Evolutionary conservation across 179 eudicot species (phyloP).

Genomic region (Patellifolia procumbens): DNA sequence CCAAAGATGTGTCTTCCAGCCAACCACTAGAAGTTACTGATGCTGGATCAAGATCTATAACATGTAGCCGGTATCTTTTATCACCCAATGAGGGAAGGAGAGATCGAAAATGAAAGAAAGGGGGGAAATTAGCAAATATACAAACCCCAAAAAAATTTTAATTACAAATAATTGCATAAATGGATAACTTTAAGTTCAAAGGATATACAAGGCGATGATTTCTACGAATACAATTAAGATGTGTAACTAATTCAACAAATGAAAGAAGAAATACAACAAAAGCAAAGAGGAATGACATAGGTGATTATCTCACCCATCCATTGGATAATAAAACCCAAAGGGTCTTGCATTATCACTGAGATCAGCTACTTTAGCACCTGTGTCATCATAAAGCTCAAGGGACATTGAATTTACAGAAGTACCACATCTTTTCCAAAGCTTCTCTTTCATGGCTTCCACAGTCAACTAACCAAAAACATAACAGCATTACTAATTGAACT

Average conservation of each 20-base stretch:
- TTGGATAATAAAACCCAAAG: conserved; percentile 84
- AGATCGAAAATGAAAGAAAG: not conserved
- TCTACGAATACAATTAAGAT: not conserved
- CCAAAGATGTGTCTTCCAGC: conserved; percentile 88
- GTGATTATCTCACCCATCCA: conserved; percentile 59
- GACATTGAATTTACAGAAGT: conserved; percentile 79
- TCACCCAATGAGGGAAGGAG: not conserved
- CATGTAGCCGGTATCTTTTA: conserved; percentile 61
- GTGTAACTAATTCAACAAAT: not conserved
- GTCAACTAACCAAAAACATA: conserved; percentile 51
- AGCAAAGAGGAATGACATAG: not conserved
- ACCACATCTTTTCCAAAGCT: conserved; percentile 92
- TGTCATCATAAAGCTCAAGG: conserved; percentile 81
- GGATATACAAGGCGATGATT: not conserved
- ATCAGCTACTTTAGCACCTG: conserved; percentile 54
- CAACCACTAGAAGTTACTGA: conserved; percentile 90
- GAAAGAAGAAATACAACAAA: not conserved
- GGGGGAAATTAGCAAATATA: conserved; percentile 4
- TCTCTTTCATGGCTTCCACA: conserved; percentile 88
- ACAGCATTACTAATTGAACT: not conserved
- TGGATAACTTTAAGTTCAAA: not conserved
- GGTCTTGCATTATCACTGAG: conserved; percentile 57
- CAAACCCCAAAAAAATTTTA: not conserved
- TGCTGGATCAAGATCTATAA: conserved; percentile 86
- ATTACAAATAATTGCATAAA: not conserved